Percentiles rank a stretch among this genome's conserved stretches.
Conservation (phyloP, 352 stramenopile species). For the Blastocystis sp. region DNA sequence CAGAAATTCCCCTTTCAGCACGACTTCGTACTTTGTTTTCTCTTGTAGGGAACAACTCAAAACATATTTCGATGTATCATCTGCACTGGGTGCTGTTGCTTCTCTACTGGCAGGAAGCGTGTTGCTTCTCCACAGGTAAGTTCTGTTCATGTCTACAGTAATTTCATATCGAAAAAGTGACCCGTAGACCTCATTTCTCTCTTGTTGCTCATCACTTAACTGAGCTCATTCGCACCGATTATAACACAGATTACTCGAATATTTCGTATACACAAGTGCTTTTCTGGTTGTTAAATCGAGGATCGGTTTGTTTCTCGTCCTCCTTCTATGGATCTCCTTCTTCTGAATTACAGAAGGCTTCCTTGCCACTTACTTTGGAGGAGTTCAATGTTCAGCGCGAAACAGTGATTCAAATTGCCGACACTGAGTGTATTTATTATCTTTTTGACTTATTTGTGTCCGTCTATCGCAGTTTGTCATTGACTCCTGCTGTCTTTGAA, state of each 20-base stretch:
- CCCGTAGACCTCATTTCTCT: not conserved
- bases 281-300: slow-evolving; percentile 36
- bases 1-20: not conserved
- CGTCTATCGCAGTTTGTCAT: not conserved
- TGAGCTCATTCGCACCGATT: not conserved
- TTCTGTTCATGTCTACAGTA: not conserved
- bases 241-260: not conserved
- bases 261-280: not conserved
- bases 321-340: not conserved
- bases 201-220: not conserved
- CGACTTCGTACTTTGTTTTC: not conserved
- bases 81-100: not conserved
- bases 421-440: not conserved
- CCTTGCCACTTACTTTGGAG: not conserved
- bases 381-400: not conserved
- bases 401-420: not conserved
- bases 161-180: not conserved
- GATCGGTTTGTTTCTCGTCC: not conserved
- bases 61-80: not conserved
- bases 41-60: not conserved
- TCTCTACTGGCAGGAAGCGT: slow-evolving; percentile 17
- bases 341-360: not conserved
- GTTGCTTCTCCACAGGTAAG: not conserved
- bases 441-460: not conserved
- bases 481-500: not conserved